phyloP scores from a whole-genome alignment of 495 filamentous ascomycete species.

The Aspergillus bridgeri region DNA sequence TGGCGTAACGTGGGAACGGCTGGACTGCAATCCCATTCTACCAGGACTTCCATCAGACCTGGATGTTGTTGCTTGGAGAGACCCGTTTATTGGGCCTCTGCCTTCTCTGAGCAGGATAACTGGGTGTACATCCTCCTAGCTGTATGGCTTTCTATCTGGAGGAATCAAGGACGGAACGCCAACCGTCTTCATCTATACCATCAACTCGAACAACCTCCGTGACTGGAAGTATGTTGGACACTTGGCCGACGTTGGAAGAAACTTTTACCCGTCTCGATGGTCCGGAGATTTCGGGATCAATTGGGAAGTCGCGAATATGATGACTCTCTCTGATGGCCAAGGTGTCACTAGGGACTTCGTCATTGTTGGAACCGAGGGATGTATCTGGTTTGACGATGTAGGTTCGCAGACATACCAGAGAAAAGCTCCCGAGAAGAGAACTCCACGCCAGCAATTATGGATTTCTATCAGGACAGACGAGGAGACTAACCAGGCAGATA shows the following conservation, averaged over 20 bases:
- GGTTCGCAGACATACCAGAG: background rate
- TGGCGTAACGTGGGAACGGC: slow-evolving; percentile 47
- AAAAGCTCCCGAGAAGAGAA: slow-evolving; percentile 10
- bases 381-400: slow-evolving; percentile 8
- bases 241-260: slow-evolving; percentile 40
- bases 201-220: slow-evolving; percentile 42
- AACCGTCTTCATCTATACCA: slow-evolving; percentile 48
- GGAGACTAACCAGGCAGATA: background rate
- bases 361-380: slow-evolving; percentile 50
- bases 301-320: slow-evolving; percentile 52
- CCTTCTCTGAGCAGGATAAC: slow-evolving; percentile 34
- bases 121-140: slow-evolving; percentile 24
- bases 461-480: slow-evolving; percentile 23
- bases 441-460: slow-evolving; percentile 28
- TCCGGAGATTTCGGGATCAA: slow-evolving; percentile 50
- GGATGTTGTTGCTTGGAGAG: slow-evolving; percentile 52
- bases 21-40: slow-evolving; percentile 49
- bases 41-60: slow-evolving; percentile 36
- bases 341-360: slow-evolving; percentile 41
- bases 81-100: slow-evolving; percentile 48
- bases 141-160: slow-evolving; percentile 49
- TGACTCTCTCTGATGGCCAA: slow-evolving; percentile 35
- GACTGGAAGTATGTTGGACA: slow-evolving; percentile 51
- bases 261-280: slow-evolving; percentile 41
- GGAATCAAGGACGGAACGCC: slow-evolving; percentile 47